Conservation (phyloP, 2,329 filamentous ascomycete genomes). For the Myriosclerotinia scirpicola region DNA sequence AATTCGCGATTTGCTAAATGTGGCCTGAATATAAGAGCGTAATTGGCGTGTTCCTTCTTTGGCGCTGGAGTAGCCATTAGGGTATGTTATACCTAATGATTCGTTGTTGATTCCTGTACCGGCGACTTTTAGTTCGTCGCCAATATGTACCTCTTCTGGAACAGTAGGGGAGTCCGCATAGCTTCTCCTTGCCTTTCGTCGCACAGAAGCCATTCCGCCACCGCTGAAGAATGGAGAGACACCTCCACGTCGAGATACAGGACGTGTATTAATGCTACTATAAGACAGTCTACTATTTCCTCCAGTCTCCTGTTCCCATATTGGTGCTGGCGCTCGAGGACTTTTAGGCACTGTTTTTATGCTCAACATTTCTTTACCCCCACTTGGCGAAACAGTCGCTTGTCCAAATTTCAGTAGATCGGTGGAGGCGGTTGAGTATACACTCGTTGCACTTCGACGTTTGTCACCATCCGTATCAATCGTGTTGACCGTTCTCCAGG, state of each 20-base stretch:
- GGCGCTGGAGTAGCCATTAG: constrained; percentile 33
- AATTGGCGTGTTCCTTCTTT: constrained; percentile 37
- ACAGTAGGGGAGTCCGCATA: constrained; percentile 37
- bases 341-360: constrained; percentile 26
- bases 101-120: constrained; percentile 27
- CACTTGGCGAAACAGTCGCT: constrained; percentile 30
- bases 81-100: constrained; percentile 32
- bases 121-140: constrained; percentile 23
- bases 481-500: constrained; percentile 32
- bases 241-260: constrained; percentile 34
- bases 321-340: constrained; percentile 22
- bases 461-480: constrained; percentile 23
- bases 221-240: constrained; percentile 38
- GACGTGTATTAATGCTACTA: constrained; percentile 28
- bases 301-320: constrained; percentile 21
- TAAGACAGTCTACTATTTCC: constrained; percentile 13
- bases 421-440: constrained; percentile 14
- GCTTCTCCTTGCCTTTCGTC: constrained; percentile 28
- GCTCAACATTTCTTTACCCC: constrained; percentile 24
- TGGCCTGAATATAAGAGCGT: constrained; percentile 32
- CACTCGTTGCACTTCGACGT: constrained; percentile 28
- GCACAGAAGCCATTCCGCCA: constrained; percentile 21
- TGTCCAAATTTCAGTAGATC: constrained; percentile 15
- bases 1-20: constrained; percentile 26
- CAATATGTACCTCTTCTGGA: constrained; percentile 31